phyloP scores from a whole-genome alignment of 164 flowering plant species.

The Vitis rotundifolia region DNA sequence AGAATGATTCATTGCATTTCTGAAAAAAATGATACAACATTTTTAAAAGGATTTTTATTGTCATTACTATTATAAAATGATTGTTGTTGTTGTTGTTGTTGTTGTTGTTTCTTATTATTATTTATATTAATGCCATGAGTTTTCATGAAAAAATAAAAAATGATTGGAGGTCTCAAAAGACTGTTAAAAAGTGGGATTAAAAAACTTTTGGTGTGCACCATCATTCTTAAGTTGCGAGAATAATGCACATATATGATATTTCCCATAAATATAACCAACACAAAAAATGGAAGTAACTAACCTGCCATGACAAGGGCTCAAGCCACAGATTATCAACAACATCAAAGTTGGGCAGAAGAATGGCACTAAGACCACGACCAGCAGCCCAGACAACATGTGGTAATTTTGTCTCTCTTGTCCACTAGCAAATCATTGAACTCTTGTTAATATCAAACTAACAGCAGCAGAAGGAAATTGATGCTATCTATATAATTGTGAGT shows the following conservation, averaged over 20 bases:
- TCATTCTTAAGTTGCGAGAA: neutral
- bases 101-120: no score
- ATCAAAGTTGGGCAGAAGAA: conserved; percentile 89
- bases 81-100: no score
- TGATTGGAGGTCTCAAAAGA: neutral
- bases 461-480: conserved; percentile 3
- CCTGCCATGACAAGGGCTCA: conserved; percentile 43
- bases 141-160: neutral
- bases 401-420: conserved; percentile 84
- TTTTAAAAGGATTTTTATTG: no score
- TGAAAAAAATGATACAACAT: no score
- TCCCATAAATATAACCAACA: neutral
- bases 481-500: neutral
- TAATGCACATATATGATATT: neutral
- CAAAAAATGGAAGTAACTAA: neutral
- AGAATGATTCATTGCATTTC: no score
- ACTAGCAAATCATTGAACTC: conserved; percentile 40
- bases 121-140: no score
- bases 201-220: neutral
- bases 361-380: conserved; percentile 90
- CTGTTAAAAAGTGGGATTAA: no score
- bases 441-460: conserved; percentile 6
- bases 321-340: conserved; percentile 88
- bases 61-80: no score
- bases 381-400: conserved; percentile 99